Evolutionary conservation across 345 rosid species (phyloP), one percentile per base, ranked within the genome.

Genomic region (Aurinia saxatilis): DNA sequence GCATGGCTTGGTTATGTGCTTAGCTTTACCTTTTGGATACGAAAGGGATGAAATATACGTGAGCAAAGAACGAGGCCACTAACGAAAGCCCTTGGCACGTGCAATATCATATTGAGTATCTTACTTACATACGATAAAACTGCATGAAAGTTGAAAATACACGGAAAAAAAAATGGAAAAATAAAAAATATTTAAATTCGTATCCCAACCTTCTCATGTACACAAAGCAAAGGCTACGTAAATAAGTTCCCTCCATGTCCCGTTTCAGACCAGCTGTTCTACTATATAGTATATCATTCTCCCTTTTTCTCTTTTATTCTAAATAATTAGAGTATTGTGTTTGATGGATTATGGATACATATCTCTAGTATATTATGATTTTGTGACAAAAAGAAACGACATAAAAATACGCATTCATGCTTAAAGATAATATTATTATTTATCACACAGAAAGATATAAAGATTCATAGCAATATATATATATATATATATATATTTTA

Each of bases 21-120:
- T 63, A 56, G 42, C 74, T 63, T 70, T 70, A 33, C 58, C 42
- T 63, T 70, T 70, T 54, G 45, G 46, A 55, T 70, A 70, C 58
- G 74, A 70, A 63, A 63, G 59, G 63, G 59, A 56, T 70, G 52
- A 63, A 47, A 45, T 45, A 29, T 68, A 61, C 42, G 29, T 30
- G 50, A 61, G 39, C 4, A 52, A 61, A 42, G 62, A 29, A 51
- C 10, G n/a, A 60, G 33, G 40, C 30, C 30, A 27, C n/a, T n/a
- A 27, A 3, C 30, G 5, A 61, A 59, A 36, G 39, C 40, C 62
- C 9, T 60, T 52, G 73, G 56, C 73, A 68, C 61, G 73, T 63
- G 63, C 46, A 55, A 39, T 63, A 33, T 56, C 46, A 46, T 70
- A 39, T 39, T 37, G 1, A 41, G 19, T 35, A 57, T 21, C 31